A percentile compares a stretch with the other conserved stretches of the same genome.
These are phyloP conservation scores for Pichia pseudocactophila DNA, from an alignment of 805 yeast species.

Conservation along the genomic window DNA sequence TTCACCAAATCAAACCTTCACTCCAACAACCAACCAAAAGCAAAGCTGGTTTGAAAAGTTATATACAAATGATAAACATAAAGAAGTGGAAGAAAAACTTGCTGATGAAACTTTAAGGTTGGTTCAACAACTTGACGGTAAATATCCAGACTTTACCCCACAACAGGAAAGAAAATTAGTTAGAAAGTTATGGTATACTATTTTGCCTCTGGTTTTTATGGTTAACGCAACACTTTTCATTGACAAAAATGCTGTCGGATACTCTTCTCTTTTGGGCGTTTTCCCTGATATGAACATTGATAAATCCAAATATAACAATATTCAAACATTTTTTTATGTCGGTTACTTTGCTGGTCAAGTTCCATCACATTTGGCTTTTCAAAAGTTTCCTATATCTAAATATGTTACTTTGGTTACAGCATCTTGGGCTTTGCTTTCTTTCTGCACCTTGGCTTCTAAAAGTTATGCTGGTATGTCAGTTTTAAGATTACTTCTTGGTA, in stretches of 20 bases:
- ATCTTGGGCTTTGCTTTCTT: conserved; percentile 28
- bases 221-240: conserved; percentile 37
- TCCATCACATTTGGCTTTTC: conserved; percentile 36
- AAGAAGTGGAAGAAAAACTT: conserved; percentile 4
- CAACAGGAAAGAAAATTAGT: conserved; percentile 33
- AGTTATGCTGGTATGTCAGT: conserved; percentile 39
- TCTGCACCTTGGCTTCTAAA: conserved; percentile 34
- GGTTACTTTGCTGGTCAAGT: conserved; percentile 40
- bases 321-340: conserved; percentile 38
- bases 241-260: conserved; percentile 44
- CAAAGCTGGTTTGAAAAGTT: too few relatives aligned
- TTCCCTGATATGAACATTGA: conserved; percentile 37
- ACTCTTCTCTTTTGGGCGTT: conserved; percentile 38
- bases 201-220: conserved; percentile 29
- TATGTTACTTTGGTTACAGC: conserved; percentile 23
- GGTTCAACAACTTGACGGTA: conserved; percentile 8
- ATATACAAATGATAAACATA: too few relatives aligned
- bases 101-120: conserved; percentile 13
- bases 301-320: conserved; percentile 34
- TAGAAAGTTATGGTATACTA: conserved; percentile 31
- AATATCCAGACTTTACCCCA: conserved; percentile 32
- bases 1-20: too few relatives aligned
- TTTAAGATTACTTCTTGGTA: conserved; percentile 30
- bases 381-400: conserved; percentile 28
- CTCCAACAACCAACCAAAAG: too few relatives aligned